Base-by-base conservation (phyloP, 192 early-diverging fungal genomes). In the Umbelopsis vinacea region DNA sequence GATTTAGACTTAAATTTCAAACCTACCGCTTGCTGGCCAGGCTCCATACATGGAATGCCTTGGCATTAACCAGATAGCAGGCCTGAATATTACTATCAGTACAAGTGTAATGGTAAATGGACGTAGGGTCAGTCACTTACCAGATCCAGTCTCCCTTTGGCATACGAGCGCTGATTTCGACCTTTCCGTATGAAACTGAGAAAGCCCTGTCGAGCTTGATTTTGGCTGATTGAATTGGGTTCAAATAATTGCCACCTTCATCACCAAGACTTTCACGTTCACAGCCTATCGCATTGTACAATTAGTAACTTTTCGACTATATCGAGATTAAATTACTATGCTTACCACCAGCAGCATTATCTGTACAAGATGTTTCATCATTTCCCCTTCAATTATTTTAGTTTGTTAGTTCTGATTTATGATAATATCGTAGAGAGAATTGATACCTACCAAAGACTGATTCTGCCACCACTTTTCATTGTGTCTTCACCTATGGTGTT, bases 21-120 rank as follows among this genome's bases (percentile, higher is more conserved):
- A 19, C 69, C 85, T 85, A 60, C 89, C 89, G 68, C 82, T 85
- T 1, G 88, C 86, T n/a, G 89, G 89, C 89, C 85, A 87, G 15
- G 55, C 46, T 47, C 89, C 89, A 63, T 91, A 91, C 8, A 73
- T 60, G 48, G 76, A 79, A 63, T 86, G 47, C 22, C 76, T 85
- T 22, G 89, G 89, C 53, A 90, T 46, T 80, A 90, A 74, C 89
- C 89, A 90, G 23, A 90, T 87, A 1, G 82, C 79, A 53, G 87
- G 69, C 72, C 73, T 60, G n/a, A 33, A 38, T 47, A 33, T 15
- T 7, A 71, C 15, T 45, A 24, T 66, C 2, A 47, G 29, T 33
- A 48, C 46, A 48, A 26, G 43, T 17, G 21, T 6, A 17, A 48
- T 46, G 47, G 21, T 23, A 66, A 33, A 66, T 38, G 33, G 1